Base-by-base conservation (phyloP, 2,329 filamentous ascomycete genomes). In the Cryphonectria radicalis region DNA sequence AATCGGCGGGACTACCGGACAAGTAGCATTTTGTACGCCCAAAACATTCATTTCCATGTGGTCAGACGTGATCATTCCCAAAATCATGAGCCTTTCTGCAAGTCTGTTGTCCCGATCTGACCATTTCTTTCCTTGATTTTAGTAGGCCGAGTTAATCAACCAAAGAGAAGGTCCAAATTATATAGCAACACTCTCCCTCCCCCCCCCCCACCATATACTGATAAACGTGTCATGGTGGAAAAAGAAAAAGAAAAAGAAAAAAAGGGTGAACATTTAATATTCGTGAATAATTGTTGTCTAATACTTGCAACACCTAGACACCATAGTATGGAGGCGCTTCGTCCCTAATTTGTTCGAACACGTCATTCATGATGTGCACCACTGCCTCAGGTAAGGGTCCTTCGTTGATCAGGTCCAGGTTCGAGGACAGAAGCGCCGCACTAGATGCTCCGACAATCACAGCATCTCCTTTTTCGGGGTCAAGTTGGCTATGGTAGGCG, bases 361-460 rank as follows among this genome's bases (percentile, higher is more conserved):
- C 43, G 10, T 46, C 35, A 22, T 57, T 14, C 55, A 67, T 17
- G 14, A 55, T 67, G 11, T 76, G 70, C 7, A 76, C 76, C 0
- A 83, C 70, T 59, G 81, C 81, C 1, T 77, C 73, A 1, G 83
- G 82, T 64, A 85, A 74, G 14, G 82, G 80, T 0, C 83, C 83
- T n/a, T 78, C 74, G 35, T 83, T 81, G 42, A 84, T 70, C 32
- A 75, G 74, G 28, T 77, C 77, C 1, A 84, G 67, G 60, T 79
- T 83, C 17, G 71, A 65, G 32, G 80, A 73, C 0, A 84, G 76
- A 75, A 84, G 82, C 4, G 77, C 74, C 6, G 73, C 25, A 17
- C 75, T 84, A 3, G 78, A 80, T 0, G 77, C 80, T 0, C 79
- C 80, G 6, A 84, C 69, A 6, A 83, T 78, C 19, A 84, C 66